Conservation (phyloP, 2,329 filamentous ascomycete species). For the Pseudogymnoascus sp. region DNA sequence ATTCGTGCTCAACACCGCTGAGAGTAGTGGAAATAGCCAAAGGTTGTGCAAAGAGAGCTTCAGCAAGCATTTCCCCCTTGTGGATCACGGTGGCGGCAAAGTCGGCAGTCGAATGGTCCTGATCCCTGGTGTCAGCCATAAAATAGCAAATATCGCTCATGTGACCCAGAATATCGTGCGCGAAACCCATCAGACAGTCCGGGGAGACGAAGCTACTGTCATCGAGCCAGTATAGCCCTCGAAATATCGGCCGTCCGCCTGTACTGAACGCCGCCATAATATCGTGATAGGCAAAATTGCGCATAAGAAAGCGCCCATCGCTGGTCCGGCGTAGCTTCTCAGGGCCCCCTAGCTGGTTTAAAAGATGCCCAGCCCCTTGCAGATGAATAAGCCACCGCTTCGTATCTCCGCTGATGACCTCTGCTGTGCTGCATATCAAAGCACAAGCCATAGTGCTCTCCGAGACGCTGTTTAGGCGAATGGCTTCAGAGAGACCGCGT, state of each 20-base stretch:
- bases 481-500: conserved; percentile 16
- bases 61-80: conserved; percentile 8
- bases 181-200: conserved; percentile 17
- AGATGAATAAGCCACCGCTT: conserved; percentile 17
- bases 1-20: neutral
- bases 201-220: conserved; percentile 1
- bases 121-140: conserved; percentile 15
- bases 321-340: conserved; percentile 11
- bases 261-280: conserved; percentile 18
- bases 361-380: conserved; percentile 17
- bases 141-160: conserved; percentile 17
- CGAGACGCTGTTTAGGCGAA: conserved; percentile 14
- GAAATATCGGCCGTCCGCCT: conserved; percentile 13
- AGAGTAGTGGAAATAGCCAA: neutral
- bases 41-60: conserved; percentile 12
- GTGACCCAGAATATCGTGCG: conserved; percentile 15
- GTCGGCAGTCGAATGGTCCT: neutral
- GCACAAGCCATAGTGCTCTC: conserved; percentile 17
- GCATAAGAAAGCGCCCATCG: conserved; percentile 16
- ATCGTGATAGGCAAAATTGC: conserved; percentile 18
- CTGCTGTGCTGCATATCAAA: conserved; percentile 15
- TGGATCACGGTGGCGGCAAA: conserved; percentile 10
- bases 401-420: conserved; percentile 16
- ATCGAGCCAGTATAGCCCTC: conserved; percentile 15
- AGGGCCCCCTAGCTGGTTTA: conserved; percentile 14